Evolutionary conservation across 768 basidiomycete genomes (phyloP).

Genomic region (Chlorophyllum brunneum): DNA sequence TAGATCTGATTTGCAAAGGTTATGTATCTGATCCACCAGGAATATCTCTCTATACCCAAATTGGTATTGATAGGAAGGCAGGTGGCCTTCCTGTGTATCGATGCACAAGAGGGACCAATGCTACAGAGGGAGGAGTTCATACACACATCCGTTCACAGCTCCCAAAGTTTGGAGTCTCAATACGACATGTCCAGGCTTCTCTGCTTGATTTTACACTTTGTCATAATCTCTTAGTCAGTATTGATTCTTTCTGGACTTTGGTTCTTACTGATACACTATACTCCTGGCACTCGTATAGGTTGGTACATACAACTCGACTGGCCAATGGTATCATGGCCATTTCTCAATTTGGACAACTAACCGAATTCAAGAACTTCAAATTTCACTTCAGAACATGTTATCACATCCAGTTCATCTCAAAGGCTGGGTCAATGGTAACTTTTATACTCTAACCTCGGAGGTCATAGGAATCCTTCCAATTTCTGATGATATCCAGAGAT

Average conservation of each 20-base stretch:
- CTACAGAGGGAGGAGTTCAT: not conserved
- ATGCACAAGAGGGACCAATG: not conserved
- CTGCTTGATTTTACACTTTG: not conserved
- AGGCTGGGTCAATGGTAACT: too few species aligned
- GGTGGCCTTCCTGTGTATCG: not conserved
- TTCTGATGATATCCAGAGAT: not conserved
- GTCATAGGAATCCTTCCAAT: not conserved
- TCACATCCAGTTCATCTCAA: too few species aligned
- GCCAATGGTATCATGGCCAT: too few species aligned
- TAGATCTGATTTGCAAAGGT: not conserved
- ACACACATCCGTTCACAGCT: not conserved
- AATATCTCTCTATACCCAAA: not conserved
- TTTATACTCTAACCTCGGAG: too few species aligned
- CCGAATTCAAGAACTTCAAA: too few species aligned
- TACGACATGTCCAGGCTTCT: not conserved
- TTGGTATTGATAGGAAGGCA: not conserved
- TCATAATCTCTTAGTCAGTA: too few species aligned
- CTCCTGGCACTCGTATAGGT: too few species aligned
- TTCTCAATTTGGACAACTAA: too few species aligned
- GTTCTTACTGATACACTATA: too few species aligned
- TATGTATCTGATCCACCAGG: not conserved
- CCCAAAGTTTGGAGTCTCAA: not conserved
- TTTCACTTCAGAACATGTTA: too few species aligned
- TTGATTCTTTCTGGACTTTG: too few species aligned
- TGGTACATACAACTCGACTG: too few species aligned